Conservation (phyloP, 495 filamentous ascomycete species). For the Penicillium cataractarum region DNA sequence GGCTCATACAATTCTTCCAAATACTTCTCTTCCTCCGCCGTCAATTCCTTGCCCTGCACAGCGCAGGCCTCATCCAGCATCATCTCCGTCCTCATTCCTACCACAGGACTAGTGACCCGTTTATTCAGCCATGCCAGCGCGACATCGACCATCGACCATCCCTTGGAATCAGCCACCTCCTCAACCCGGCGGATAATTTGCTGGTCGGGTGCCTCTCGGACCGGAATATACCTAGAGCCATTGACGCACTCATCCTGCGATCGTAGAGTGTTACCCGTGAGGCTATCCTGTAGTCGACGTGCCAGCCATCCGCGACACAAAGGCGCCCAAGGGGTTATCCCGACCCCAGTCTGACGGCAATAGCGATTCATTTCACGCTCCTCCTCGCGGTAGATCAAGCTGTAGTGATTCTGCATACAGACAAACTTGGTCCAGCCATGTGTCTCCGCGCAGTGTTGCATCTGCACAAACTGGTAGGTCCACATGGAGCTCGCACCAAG, state of each 20-base stretch:
- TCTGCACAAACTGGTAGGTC: conserved; percentile 19
- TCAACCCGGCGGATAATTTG: conserved; percentile 60
- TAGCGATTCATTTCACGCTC: conserved; percentile 66
- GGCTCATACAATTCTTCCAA: conserved; percentile 62
- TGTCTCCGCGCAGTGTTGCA: conserved; percentile 43
- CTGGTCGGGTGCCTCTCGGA: conserved; percentile 15
- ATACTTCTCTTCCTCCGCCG: conserved; percentile 58
- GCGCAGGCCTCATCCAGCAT: conserved; percentile 58
- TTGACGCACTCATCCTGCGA: background rate
- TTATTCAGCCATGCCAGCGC: conserved; percentile 63
- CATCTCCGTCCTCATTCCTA: conserved; percentile 58
- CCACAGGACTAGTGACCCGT: conserved; percentile 54
- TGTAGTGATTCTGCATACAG: conserved; percentile 71
- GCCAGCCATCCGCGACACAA: conserved; percentile 49
- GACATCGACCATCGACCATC: conserved; percentile 59
- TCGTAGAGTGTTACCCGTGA: background rate
- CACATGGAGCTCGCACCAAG: conserved; percentile 57
- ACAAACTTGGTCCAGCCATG: conserved; percentile 69
- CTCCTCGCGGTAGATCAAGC: conserved; percentile 68
- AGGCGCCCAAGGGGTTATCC: conserved; percentile 40
- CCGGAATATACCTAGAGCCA: too few species aligned
- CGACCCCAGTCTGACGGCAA: conserved; percentile 19
- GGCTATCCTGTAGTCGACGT: conserved; percentile 41
- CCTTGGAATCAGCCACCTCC: conserved; percentile 60
- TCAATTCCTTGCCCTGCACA: conserved; percentile 48